Evolutionary conservation across 1,284 basidiomycete genomes (phyloP).

Genomic region (Phylloboletellus chloephorus): DNA sequence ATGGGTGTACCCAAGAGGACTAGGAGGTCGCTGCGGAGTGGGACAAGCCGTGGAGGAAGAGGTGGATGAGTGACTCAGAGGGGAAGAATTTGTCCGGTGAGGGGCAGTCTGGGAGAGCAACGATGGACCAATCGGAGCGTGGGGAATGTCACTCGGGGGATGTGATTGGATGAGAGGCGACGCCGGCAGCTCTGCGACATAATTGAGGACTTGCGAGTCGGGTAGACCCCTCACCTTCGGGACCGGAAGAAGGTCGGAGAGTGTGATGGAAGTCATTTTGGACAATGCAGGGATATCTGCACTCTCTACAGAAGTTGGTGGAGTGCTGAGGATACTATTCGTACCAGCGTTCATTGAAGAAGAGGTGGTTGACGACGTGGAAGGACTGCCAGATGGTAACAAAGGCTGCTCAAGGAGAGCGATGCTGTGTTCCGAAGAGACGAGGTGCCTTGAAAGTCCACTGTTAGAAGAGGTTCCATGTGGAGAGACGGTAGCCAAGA

Average conservation of each 20-base stretch:
- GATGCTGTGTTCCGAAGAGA: slow-evolving; percentile 15
- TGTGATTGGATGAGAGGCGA: slow-evolving; percentile 30
- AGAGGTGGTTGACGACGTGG: slow-evolving; percentile 41
- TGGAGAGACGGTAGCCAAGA: slow-evolving; percentile 12
- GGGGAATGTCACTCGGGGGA: slow-evolving; percentile 17
- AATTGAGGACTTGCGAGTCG: neutral
- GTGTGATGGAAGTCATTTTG: slow-evolving; percentile 36
- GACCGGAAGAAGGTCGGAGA: slow-evolving; percentile 20
- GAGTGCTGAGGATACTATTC: slow-evolving; percentile 45
- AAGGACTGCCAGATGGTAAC: slow-evolving; percentile 27
- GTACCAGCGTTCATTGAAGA: slow-evolving; percentile 39
- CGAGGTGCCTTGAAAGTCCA: slow-evolving; percentile 2
- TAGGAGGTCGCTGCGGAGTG: slow-evolving; percentile 24
- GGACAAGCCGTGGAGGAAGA: slow-evolving; percentile 24
- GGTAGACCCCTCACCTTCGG: slow-evolving; percentile 6
- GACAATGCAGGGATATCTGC: slow-evolving; percentile 41
- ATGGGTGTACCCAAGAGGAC: slow-evolving; percentile 32
- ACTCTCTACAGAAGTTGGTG: slow-evolving; percentile 48
- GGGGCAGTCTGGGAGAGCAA: slow-evolving; percentile 66
- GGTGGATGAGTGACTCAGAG: slow-evolving; percentile 21
- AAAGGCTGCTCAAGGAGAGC: slow-evolving; percentile 24
- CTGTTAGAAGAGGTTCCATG: slow-evolving; percentile 4
- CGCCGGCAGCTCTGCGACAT: slow-evolving; percentile 5
- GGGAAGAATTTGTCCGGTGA: slow-evolving; percentile 27
- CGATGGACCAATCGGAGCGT: slow-evolving; percentile 42